These are phyloP conservation scores for Globisporangium spiculum DNA, from an alignment of 352 stramenopile species.

Conservation along the genomic window DNA sequence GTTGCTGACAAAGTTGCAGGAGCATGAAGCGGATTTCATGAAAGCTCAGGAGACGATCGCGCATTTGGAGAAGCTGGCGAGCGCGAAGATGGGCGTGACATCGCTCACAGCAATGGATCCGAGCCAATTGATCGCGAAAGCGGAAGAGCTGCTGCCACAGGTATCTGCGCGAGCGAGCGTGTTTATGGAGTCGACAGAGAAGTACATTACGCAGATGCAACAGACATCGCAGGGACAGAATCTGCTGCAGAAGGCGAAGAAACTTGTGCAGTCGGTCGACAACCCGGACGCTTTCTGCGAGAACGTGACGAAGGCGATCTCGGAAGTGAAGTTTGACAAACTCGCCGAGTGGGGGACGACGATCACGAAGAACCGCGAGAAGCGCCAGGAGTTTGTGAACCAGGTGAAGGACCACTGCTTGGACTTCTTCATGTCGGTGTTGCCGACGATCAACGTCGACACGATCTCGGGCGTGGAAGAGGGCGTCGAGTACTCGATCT, in stretches of 20 bases:
- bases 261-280: conserved; percentile 69
- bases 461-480: conserved; percentile 79
- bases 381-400: conserved; percentile 77
- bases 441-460: conserved; percentile 81
- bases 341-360: conserved; percentile 62
- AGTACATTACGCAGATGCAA: conserved; percentile 70
- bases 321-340: conserved; percentile 67
- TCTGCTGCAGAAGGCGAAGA: conserved; percentile 65
- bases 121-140: conserved; percentile 49
- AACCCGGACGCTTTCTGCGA: conserved; percentile 69
- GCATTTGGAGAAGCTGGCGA: conserved; percentile 58
- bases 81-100: conserved; percentile 52
- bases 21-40: conserved; percentile 55
- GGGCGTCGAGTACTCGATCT: conserved; percentile 73
- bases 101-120: conserved; percentile 60
- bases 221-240: conserved; percentile 63
- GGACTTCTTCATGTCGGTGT: conserved; percentile 84
- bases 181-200: conserved; percentile 62
- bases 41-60: conserved; percentile 55
- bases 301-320: conserved; percentile 69
- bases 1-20: conserved; percentile 49
- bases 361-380: conserved; percentile 56
- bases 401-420: conserved; percentile 81
- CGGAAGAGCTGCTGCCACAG: conserved; percentile 62
- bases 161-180: conserved; percentile 48